Evolutionary conservation across 768 basidiomycete genomes (phyloP), one percentile per base, ranked within the genome.

Genomic region (Rhodotorula graminis): DNA sequence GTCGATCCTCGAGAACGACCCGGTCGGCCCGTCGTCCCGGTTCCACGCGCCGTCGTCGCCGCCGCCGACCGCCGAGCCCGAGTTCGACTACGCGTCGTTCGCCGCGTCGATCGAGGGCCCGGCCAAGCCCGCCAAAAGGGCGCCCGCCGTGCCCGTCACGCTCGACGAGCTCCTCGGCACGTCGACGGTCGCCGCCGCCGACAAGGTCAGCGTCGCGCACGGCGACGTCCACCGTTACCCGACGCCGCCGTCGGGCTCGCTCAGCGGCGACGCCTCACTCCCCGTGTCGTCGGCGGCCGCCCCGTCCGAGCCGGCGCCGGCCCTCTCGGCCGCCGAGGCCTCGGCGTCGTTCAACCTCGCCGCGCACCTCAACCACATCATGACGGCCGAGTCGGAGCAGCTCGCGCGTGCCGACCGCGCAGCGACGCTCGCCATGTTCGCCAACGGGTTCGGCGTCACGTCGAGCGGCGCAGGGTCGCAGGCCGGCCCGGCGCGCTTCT

Each of bases 1-100:
- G 49, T 65, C 67, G 52, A 75, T 75, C 29, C 67, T 75, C 67
- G 67, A 61, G 60, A 75, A 67, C 68, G 74, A 71, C 57, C 70
- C 73, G 23, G 49, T 71, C n/a, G 44, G 44, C 44, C 69, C 67
- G 12, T 60, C 71, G 2, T 10, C 37, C 25, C 52, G 44, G 8
- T 56, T 64, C 62, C 42, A 61, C 59, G 37, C 21, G 42, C 11
- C 27, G 6, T 47, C 55, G 16, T 29, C 69, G 29, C 47, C 69
- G 27, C 53, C 63, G 16, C 29, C 55, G 15, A 33, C 61, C 0
- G 53, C 61, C 2, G 42, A 66, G n/a, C 65, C 63, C 25, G 66
- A 58, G 2, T 69, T 72, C 46, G 67, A 75, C 65, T 69, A 50
- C 31, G 61, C 66, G 47, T 46, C 64, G 25, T 75, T 75, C 53